A percentile compares a stretch with the other conserved stretches of the same genome.
Evolutionary conservation across 345 rosid species (phyloP).

Genomic region (Lepidium didymum): DNA sequence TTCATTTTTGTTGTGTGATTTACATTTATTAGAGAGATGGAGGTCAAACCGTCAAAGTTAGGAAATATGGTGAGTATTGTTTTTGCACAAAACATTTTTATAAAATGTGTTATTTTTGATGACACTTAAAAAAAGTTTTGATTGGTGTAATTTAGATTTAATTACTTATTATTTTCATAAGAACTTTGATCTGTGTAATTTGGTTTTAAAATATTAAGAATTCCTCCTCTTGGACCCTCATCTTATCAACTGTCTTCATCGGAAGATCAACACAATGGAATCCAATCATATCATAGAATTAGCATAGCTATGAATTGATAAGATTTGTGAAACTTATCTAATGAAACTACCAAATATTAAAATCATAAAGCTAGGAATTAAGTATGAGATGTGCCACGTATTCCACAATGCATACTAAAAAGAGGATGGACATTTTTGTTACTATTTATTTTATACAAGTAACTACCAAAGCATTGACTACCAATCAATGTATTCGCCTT

Average conservation of each 20-base stretch:
- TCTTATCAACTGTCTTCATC: not conserved
- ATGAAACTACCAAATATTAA: not conserved
- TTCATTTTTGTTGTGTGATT: no score
- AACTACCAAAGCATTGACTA: not conserved
- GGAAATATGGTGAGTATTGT: no score
- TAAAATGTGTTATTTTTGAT: no score
- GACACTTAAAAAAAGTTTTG: no score
- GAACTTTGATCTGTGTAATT: not conserved
- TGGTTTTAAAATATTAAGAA: not conserved
- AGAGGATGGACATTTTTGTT: not conserved
- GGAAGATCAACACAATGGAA: not conserved
- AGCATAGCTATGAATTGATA: not conserved
- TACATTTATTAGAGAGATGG: no score
- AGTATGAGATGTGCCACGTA: not conserved
- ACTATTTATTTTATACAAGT: not conserved
- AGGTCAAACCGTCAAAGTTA: no score
- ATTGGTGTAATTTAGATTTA: not conserved
- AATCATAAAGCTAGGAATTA: not conserved
- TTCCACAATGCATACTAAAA: not conserved
- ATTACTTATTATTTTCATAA: not conserved
- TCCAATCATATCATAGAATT: not conserved
- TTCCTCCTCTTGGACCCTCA: not conserved
- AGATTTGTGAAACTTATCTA: slow-evolving; percentile 3
- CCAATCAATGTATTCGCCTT: not conserved
- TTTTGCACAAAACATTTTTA: no score